Conservation (phyloP, 805 yeast genomes). For the Pichia phayaonensis region DNA sequence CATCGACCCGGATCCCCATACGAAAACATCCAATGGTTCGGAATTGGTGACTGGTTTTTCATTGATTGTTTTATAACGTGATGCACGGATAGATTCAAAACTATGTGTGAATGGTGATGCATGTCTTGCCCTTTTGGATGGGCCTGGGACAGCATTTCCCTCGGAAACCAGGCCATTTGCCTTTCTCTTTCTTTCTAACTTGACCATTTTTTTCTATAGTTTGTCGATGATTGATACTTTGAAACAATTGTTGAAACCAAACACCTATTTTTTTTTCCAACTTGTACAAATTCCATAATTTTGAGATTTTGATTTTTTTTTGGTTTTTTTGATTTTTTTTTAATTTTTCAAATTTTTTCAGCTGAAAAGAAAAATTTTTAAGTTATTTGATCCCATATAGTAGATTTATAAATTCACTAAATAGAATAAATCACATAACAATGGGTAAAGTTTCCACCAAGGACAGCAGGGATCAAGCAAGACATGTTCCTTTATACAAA, state of each 20-base stretch:
- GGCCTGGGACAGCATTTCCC: slow-evolving; percentile 16
- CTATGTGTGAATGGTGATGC: slow-evolving; percentile 22
- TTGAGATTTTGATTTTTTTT: background rate
- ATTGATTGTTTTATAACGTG: slow-evolving; percentile 42
- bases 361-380: background rate
- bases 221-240: too few species aligned
- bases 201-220: slow-evolving; percentile 35
- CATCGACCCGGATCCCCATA: slow-evolving; percentile 97
- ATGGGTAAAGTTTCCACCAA: slow-evolving; percentile 64
- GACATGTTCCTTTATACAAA: slow-evolving; percentile 75
- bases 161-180: slow-evolving; percentile 15
- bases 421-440: background rate
- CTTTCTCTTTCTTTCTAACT: slow-evolving; percentile 23
- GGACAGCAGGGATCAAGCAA: slow-evolving; percentile 46
- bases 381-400: background rate
- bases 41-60: slow-evolving; percentile 29
- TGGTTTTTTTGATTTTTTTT: background rate
- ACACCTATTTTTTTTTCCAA: background rate
- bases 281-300: background rate
- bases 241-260: background rate
- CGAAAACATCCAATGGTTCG: slow-evolving; percentile 65
- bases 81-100: slow-evolving; percentile 41
- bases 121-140: slow-evolving; percentile 27
- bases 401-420: background rate
- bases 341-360: background rate